phyloP scores from a whole-genome alignment of 164 flowering plant species.

The Tinospora cordifolia region DNA sequence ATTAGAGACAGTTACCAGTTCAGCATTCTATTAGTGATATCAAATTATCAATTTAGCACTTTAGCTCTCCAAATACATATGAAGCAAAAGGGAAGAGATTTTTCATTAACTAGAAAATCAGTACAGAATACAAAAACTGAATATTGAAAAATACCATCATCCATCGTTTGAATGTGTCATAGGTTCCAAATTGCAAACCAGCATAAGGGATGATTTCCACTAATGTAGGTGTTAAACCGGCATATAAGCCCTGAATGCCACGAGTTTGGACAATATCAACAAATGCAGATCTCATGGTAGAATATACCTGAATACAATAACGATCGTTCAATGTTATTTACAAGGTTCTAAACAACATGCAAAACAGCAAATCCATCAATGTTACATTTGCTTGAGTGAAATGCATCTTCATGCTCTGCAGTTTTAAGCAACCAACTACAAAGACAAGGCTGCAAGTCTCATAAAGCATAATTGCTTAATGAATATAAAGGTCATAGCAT shows the following conservation, averaged over 20 bases:
- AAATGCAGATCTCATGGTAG: constrained; percentile 79
- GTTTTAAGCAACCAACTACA: too few species aligned
- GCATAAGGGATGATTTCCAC: constrained; percentile 97
- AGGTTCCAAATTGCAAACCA: constrained; percentile 93
- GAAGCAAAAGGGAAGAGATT: not conserved
- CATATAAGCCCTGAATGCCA: constrained; percentile 78
- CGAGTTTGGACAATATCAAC: constrained; percentile 58
- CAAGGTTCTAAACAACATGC: not conserved
- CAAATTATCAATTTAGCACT: too few species aligned
- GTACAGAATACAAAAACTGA: not conserved
- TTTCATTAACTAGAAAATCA: not conserved
- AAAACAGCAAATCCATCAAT: not conserved
- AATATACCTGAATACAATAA: constrained; percentile 51
- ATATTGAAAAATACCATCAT: constrained; percentile 39
- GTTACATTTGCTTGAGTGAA: not conserved
- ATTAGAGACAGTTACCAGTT: not conserved
- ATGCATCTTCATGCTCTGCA: not conserved
- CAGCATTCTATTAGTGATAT: too few species aligned
- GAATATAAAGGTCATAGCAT: too few species aligned
- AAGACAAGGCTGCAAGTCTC: too few species aligned
- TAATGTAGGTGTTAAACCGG: constrained; percentile 92
- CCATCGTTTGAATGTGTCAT: constrained; percentile 96
- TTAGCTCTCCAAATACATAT: not conserved
- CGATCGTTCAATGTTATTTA: not conserved
- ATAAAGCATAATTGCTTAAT: too few species aligned